Evolutionary conservation across 2,329 filamentous ascomycete species (phyloP), one percentile per base, ranked within the genome.

Genomic region (Colletotrichum aenigma): DNA sequence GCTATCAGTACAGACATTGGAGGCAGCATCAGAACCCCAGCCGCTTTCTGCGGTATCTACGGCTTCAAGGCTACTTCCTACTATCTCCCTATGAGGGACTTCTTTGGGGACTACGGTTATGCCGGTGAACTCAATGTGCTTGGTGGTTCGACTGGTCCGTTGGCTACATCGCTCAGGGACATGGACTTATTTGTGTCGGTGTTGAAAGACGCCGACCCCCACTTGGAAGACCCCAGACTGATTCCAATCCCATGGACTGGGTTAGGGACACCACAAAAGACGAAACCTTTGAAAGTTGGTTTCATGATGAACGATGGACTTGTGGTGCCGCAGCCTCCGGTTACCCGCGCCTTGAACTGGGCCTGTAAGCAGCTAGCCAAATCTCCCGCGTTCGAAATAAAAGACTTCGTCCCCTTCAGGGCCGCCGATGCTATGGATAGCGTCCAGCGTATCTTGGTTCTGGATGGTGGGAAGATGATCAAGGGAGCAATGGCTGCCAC

Each of bases 371-470:
- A 52, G 5, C 60, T 79, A 1, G 78, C 81, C 6, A 78, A 77
- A 4, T 67, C 77, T 7, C 62, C 77, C 2, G 68, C 65, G 0
- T 10, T 75, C 1, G 79, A 84, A 36, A 60, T 87, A 12, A 86
- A 85, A 70, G 32, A 77, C 0, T 87, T 87, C 74, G 79, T 70
- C 3, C 82, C 84, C 0, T 81, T 80, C n/a, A 79, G 81, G 4
- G 78, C 79, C 1, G 78, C 78, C 28, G 77, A 85, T 21, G 82
- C 81, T 0, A 82, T 79, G 76, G 38, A 55, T 1, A 81, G 78
- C 78, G 85, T 87, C 77, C 77, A 82, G 64, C 77, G 76, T 5
- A 84, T 88, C 15, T 89, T 89, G 81, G 89, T 86, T 80, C 88
- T 88, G 0, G 87, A 88, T 30, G 86, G 85, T 16, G 86, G 83